phyloP scores from a whole-genome alignment of 2,329 filamentous ascomycete genomes.

The Trichoderma koningiopsis region DNA sequence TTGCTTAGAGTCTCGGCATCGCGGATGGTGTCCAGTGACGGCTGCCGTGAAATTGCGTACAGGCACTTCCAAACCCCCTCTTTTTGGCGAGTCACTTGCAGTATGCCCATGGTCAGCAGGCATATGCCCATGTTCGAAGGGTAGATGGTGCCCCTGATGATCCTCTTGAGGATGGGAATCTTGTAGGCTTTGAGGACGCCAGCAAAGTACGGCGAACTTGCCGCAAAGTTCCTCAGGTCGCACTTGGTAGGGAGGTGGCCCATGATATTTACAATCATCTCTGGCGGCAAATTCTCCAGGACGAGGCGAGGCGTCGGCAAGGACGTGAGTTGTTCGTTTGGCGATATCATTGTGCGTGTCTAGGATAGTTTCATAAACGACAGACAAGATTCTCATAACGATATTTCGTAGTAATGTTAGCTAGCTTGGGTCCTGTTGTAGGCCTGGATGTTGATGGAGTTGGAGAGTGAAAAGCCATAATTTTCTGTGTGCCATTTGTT shows the following conservation, averaged over 20 bases:
- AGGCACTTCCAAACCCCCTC: constrained; percentile 3
- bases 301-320: not conserved
- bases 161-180: constrained; percentile 8
- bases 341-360: not conserved
- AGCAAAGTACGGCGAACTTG: not conserved
- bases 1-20: constrained; percentile 10
- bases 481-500: not conserved
- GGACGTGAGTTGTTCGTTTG: not conserved
- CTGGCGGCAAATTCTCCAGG: not conserved
- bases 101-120: constrained; percentile 13
- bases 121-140: constrained; percentile 16
- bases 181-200: constrained; percentile 1
- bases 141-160: not conserved
- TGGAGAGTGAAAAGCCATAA: not conserved
- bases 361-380: constrained; percentile 11
- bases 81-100: not conserved
- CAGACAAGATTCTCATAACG: not conserved
- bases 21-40: constrained; percentile 12
- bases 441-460: not conserved
- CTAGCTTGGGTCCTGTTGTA: not conserved
- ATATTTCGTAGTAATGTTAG: constrained; percentile 11
- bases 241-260: not conserved
- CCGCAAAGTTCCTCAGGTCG: not conserved
- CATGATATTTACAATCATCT: constrained; percentile 2
- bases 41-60: constrained; percentile 3